phyloP scores from a whole-genome alignment of 2,329 filamentous ascomycete genomes.

The Fusarium sp. region DNA sequence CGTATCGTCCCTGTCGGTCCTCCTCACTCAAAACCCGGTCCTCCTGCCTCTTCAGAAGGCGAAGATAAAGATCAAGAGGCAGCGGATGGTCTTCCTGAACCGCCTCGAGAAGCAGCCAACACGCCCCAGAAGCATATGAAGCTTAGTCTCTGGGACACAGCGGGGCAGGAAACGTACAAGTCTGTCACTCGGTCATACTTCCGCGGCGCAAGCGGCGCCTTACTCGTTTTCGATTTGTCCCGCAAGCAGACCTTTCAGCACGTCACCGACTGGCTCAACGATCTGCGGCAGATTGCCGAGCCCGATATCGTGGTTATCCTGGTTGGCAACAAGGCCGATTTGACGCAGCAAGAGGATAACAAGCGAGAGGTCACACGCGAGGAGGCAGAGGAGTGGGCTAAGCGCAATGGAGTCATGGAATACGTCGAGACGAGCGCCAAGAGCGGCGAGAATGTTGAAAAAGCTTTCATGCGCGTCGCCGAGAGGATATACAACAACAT shows the following conservation, averaged over 20 bases:
- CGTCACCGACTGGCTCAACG: slow-evolving; percentile 92
- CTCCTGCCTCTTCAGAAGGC: slow-evolving; percentile 37
- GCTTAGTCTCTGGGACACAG: slow-evolving; percentile 93
- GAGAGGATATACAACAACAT: slow-evolving; percentile 98
- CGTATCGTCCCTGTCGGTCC: slow-evolving; percentile 91
- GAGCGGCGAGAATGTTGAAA: slow-evolving; percentile 92
- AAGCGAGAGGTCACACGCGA: slow-evolving; percentile 81
- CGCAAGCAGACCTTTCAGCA: slow-evolving; percentile 86
- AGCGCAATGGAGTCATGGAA: slow-evolving; percentile 83
- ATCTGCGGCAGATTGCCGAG: slow-evolving; percentile 93
- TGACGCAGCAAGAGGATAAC: slow-evolving; percentile 69
- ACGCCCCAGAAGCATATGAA: slow-evolving; percentile 83
- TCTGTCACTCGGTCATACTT: slow-evolving; percentile 95
- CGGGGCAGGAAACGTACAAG: slow-evolving; percentile 97
- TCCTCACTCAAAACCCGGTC: slow-evolving; percentile 68
- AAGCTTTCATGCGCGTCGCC: slow-evolving; percentile 91
- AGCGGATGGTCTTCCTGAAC: slow-evolving; percentile 62
- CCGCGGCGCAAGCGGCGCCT: slow-evolving; percentile 75
- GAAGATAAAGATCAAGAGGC: slow-evolving; percentile 25
- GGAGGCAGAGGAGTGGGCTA: slow-evolving; percentile 92
- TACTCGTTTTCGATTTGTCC: slow-evolving; percentile 96
- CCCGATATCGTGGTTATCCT: slow-evolving; percentile 94
- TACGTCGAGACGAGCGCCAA: slow-evolving; percentile 98
- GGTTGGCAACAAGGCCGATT: slow-evolving; percentile 94
- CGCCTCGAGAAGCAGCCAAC: slow-evolving; percentile 56